phyloP scores from a whole-genome alignment of 2,329 filamentous ascomycete genomes.

The Nectriaceae sp. region DNA sequence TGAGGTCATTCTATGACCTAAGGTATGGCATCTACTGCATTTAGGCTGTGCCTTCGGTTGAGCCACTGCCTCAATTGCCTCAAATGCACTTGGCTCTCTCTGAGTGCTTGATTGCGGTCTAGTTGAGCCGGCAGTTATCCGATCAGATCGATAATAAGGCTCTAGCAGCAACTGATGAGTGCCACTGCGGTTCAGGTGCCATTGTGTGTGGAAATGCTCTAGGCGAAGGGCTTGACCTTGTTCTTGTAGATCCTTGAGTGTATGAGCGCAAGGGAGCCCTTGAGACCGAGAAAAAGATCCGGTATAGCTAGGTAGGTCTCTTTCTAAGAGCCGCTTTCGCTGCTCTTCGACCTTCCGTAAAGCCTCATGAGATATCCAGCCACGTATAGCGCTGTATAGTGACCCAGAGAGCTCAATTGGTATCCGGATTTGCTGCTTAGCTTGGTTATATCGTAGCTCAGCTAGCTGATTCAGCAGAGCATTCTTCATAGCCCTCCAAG shows the following conservation, averaged over 20 bases:
- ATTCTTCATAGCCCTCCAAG: too few relatives aligned
- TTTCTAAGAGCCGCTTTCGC: neutral
- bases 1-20: constrained; percentile 1
- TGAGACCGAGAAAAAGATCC: neutral
- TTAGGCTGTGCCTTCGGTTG: constrained; percentile 4
- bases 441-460: constrained; percentile 14
- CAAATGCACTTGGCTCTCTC: constrained; percentile 13
- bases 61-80: constrained; percentile 11
- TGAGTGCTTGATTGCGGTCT: neutral
- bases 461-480: constrained; percentile 11
- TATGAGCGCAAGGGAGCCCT: too few relatives aligned
- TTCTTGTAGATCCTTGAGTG: constrained; percentile 1
- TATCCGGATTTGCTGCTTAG: constrained; percentile 12
- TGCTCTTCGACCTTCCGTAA: neutral
- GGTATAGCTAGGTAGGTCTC: neutral
- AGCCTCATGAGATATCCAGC: too few relatives aligned
- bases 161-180: neutral
- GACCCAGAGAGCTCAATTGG: constrained; percentile 12
- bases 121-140: neutral
- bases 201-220: constrained; percentile 8
- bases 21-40: constrained; percentile 16
- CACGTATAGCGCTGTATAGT: constrained; percentile 12
- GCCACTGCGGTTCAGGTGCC: constrained; percentile 7
- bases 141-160: neutral
- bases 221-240: constrained; percentile 1